Evolutionary conservation across 345 rosid genomes (phyloP).

Genomic region (Geranium rotundifolium): DNA sequence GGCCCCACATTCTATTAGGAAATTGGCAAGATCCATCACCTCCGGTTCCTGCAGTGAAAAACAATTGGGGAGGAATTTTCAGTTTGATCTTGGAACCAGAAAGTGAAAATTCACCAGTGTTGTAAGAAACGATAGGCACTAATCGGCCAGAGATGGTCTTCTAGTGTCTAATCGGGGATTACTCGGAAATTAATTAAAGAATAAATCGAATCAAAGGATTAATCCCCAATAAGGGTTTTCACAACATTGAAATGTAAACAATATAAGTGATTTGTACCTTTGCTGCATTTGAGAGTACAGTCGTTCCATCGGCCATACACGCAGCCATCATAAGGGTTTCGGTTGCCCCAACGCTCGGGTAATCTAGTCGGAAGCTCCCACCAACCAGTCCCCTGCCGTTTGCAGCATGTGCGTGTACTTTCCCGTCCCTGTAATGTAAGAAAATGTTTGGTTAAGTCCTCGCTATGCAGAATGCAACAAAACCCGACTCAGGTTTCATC

Average conservation of each 20-base stretch:
- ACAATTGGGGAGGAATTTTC: background rate
- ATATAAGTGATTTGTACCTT: constrained; percentile 10
- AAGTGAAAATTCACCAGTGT: too few species aligned
- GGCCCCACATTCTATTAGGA: constrained; percentile 20
- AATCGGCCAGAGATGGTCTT: too few species aligned
- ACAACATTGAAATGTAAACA: background rate
- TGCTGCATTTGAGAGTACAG: constrained; percentile 25
- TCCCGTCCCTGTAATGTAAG: constrained; percentile 15
- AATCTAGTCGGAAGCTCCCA: constrained; percentile 22
- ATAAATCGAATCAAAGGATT: too few species aligned
- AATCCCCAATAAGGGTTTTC: too few species aligned
- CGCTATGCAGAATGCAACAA: background rate
- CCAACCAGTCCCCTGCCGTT: constrained; percentile 24
- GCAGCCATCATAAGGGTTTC: constrained; percentile 38
- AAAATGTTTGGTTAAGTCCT: background rate
- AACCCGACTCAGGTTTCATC: background rate
- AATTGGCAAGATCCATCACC: constrained; percentile 23
- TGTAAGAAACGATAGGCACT: too few species aligned
- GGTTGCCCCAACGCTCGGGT: constrained; percentile 26
- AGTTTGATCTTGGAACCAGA: background rate
- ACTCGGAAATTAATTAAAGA: too few species aligned
- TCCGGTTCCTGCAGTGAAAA: constrained; percentile 17
- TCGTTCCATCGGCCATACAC: constrained; percentile 24
- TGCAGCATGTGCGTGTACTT: constrained; percentile 15
- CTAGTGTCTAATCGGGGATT: too few species aligned